phyloP scores from a whole-genome alignment of 2,329 filamentous ascomycete genomes.

The Paecilomyces sp. region DNA sequence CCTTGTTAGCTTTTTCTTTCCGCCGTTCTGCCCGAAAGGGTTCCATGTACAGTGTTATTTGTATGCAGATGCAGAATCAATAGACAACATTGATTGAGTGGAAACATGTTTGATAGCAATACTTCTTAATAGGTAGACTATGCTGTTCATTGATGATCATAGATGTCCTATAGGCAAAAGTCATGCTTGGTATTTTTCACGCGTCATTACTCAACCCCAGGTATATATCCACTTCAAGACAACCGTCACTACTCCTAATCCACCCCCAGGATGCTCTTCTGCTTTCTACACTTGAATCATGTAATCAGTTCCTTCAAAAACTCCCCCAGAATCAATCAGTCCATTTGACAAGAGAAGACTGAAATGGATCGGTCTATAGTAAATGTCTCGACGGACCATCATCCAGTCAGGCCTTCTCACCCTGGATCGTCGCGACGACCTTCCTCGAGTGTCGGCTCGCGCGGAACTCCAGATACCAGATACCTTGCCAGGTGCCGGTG shows the following conservation, averaged over 20 bases:
- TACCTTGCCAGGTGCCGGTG: slow-evolving; percentile 59
- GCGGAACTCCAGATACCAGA: slow-evolving; percentile 93
- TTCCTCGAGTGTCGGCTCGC: slow-evolving; percentile 66
- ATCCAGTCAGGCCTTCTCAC: slow-evolving; percentile 52
- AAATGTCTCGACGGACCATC: not conserved
- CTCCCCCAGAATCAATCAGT: not conserved
- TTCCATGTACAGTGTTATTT: not conserved
- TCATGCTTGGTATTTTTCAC: too few relatives aligned
- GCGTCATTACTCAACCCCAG: too few relatives aligned
- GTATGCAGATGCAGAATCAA: not conserved
- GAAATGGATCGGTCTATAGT: not conserved
- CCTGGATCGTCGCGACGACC: slow-evolving; percentile 90
- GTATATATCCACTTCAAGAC: not conserved
- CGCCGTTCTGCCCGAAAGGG: not conserved
- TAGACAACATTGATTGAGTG: not conserved
- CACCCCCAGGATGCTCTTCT: not conserved
- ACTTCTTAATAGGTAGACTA: not conserved
- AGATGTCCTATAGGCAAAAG: not conserved
- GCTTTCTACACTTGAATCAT: not conserved
- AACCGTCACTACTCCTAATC: not conserved
- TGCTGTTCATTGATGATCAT: not conserved
- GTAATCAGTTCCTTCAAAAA: not conserved
- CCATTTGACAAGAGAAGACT: not conserved
- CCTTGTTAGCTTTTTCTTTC: not conserved
- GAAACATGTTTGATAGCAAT: not conserved